Evolutionary conservation across 202 grass and related monocot species (phyloP), one percentile per base, ranked within the genome.

Genomic region (Zizania palustris): DNA sequence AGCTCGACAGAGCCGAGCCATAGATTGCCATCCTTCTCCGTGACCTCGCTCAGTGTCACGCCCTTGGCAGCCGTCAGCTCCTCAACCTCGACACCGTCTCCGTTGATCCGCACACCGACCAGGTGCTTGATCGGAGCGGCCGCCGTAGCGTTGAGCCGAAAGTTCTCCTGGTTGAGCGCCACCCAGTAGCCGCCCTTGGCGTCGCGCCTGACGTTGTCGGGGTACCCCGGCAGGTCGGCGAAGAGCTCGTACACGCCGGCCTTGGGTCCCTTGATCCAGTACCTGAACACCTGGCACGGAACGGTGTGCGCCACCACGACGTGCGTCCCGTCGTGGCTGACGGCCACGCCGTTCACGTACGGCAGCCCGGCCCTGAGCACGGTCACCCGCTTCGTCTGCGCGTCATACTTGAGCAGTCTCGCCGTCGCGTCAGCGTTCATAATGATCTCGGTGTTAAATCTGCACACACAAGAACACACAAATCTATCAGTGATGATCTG

Each of bases 241-340:
- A 73, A 79, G 16, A 33, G 46, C 58, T 85, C 65, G 5, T 22
- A 63, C 6, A 6, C 3, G 36, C 54, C 65, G 8, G 55, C 45
- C 16, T 15, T 68, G 7, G 60, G 10, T 4, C 41, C 40, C 18
- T 20, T 28, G 4, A 72, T 6, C 65, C 18, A 54, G 45, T 71
- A 45, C 42, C 34, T 34, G 11, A 71, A 14, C 16, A 62, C 61
- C 54, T 81, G 67, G 38, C 45, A 63, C 7, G 49, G 51, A 8
- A 4, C 37, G 33, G 69, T 75, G 69, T 65, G 58, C 12, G 42
- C 36, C 7, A 54, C 75, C 7, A 88, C 62, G 18, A 92, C 64
- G 70, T 82, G 71, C 9, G 74, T 79, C 9, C 42, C n/a, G 14
- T 82, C 58, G 0, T 65, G 59, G 80, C 69, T 45, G 42, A 46